These are phyloP conservation scores for Plectranthus barbatus DNA, from an alignment of 257 asterid genomes.

Conservation along the genomic window DNA sequence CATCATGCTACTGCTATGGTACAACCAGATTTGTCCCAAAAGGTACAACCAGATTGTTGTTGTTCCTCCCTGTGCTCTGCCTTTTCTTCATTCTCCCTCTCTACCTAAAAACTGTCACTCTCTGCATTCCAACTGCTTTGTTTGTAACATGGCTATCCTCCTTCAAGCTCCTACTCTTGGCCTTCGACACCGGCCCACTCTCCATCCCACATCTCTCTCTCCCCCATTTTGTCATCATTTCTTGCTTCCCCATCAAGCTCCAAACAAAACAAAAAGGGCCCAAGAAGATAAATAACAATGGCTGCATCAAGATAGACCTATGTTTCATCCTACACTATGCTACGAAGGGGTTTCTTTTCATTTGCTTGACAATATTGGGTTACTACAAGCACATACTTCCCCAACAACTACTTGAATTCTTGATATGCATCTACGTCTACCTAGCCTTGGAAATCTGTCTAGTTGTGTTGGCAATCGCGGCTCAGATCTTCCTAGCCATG, in stretches of 20 bases:
- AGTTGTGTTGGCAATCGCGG: conserved; percentile 8
- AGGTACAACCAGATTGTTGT: conserved; percentile 32
- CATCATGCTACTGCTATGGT: conserved; percentile 36
- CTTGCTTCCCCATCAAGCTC: conserved; percentile 24
- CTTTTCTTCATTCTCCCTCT: conserved; percentile 28
- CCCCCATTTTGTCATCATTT: conserved; percentile 16
- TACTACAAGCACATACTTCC: conserved; percentile 11
- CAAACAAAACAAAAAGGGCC: not conserved
- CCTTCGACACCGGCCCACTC: conserved; percentile 35
- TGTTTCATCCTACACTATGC: not conserved
- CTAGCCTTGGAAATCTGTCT: conserved; percentile 24
- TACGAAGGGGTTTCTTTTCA: not conserved
- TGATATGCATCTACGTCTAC: conserved; percentile 12
- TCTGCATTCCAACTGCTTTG: conserved; percentile 21
- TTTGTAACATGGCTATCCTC: conserved; percentile 36
- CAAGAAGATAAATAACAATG: not conserved
- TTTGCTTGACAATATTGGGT: conserved; percentile 11
- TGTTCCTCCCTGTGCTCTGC: conserved; percentile 26
- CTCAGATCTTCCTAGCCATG: not conserved
- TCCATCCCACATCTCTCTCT: conserved; percentile 31
- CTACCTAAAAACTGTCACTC: conserved; percentile 17
- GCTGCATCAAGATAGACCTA: not conserved
- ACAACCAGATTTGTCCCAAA: conserved; percentile 20
- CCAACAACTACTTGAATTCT: not conserved
- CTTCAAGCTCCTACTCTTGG: conserved; percentile 42